Base-by-base conservation (phyloP, 805 yeast genomes). In the Vanderwaltozyma tropicalis region DNA sequence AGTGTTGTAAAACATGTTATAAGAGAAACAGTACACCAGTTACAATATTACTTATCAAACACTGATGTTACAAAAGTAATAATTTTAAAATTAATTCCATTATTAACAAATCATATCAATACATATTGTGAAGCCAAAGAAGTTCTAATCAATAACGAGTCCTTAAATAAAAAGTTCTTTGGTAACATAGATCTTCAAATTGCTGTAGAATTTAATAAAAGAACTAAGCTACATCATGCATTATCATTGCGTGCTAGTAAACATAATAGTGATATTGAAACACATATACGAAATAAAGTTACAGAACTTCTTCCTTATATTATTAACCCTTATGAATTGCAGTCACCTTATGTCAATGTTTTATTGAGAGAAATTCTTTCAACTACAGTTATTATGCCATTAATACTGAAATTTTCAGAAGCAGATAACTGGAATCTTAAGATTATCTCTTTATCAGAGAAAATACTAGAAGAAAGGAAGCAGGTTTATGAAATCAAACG, bases 401-500 rank as follows among this genome's bases (percentile, higher is more conserved):
- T 72, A 0, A 30, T 67, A 5, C 52, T 62, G 6, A 71, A 80
- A 60, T 47, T 80, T 1, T 61, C 79, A 0, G 88, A 81, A 34
- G 74, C 89, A 1, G 94, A 86, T 53, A 80, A 75, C 42, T 81
- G 80, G 74, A 88, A 88, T 53, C 72, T 75, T 39, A 50, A 68
- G 29, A 66, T 86, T 13, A 76, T 77, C 9, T 70, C 71, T 36
- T 55, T 71, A 2, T 72, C 82, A 1, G 78, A 85, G 3, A 70
- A 69, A 22, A 71, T 80, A 11, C 63, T 88, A 52, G 76, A 76
- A 44, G 94, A 85, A 49, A 64, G 87, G 39, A 72, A 72, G 27
- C 85, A 83, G 49, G 94, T 87, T 1, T 73, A 78, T 41, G 72
- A 76, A 45, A 68, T 88, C 17, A 62, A 94, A 42, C 74, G 71